A percentile compares a stretch with the other conserved stretches of the same genome.
These are phyloP conservation scores for Mycena alexandri DNA, from an alignment of 768 basidiomycete genomes.

Conservation along the genomic window DNA sequence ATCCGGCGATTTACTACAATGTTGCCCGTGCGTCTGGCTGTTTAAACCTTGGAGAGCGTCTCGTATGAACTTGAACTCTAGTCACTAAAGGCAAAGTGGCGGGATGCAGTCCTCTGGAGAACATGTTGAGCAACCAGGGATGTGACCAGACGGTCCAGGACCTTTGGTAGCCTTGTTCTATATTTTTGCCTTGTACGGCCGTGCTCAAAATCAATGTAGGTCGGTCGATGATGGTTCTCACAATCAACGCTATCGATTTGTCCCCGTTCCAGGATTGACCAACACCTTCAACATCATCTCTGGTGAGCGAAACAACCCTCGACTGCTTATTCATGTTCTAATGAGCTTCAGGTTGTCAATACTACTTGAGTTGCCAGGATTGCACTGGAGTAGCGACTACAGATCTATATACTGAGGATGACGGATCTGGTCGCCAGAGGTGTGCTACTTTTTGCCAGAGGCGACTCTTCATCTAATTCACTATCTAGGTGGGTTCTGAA, in stretches of 20 bases:
- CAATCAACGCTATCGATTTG: conserved; percentile 36
- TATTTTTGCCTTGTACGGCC: not conserved
- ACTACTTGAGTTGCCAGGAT: conserved; percentile 26
- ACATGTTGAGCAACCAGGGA: conserved; percentile 34
- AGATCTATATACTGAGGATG: conserved; percentile 25
- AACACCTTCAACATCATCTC: conserved; percentile 35
- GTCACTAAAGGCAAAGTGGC: conserved; percentile 25
- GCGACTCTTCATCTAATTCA: not conserved
- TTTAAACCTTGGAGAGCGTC: too few species aligned
- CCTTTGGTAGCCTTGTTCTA: conserved; percentile 25
- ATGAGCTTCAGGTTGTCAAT: conserved; percentile 21
- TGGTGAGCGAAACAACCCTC: conserved; percentile 1
- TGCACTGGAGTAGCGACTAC: conserved; percentile 20
- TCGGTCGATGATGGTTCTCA: conserved; percentile 25
- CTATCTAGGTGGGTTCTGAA: conserved; percentile 26
- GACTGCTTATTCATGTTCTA: not conserved
- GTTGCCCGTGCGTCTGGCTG: conserved; percentile 20
- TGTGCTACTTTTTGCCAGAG: not conserved
- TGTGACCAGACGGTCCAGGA: conserved; percentile 30
- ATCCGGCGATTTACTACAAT: conserved; percentile 31
- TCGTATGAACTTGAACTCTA: not conserved
- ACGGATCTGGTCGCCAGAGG: conserved; percentile 35
- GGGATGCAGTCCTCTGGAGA: conserved; percentile 30
- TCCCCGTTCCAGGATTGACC: conserved; percentile 28
- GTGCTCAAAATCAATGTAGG: not conserved